Base-by-base conservation (phyloP, 495 filamentous ascomycete genomes). In the Penicillium egyptiacum region DNA sequence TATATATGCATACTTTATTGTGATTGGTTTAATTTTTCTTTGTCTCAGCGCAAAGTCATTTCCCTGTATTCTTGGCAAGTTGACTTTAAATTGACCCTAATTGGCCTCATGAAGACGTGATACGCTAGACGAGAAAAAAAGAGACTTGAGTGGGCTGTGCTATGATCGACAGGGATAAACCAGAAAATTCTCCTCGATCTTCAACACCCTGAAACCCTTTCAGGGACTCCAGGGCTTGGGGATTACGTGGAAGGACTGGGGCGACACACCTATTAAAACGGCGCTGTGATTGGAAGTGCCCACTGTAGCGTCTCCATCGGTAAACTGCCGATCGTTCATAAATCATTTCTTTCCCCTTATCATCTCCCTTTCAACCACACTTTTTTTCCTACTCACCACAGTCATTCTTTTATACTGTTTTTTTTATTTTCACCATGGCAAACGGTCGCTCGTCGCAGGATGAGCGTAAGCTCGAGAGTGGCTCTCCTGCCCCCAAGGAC, bases 381-480 rank as follows among this genome's bases (percentile, higher is more conserved):
- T n/a, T 39, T 31, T 57, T 35, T 56, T 42, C 49, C 50, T 47
- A 60, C 66, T 68, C 68, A 70, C 66, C 64, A 64, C 62, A 70
- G 68, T 70, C 68, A 69, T 57, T 70, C 68, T 49, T 70, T 70
- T 69, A 44, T 42, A 49, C 62, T 59, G 58, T 54, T 55, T 43
- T 46, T 49, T 39, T 22, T n/a, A 33, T 53, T 28, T 50, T 58
- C 53, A 63, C 50, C 31, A 69, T 70, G 67, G 68, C 69, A 62
- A 70, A 70, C 63, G 60, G 51, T 60, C 70, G 65, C 53, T 66
- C 65, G 23, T 69, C 62, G 47, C 65, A 66, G 55, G 68, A 70
- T 58, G 69, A 73, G 50, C 67, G 67, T 60, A 68, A 73, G 59
- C 62, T 71, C 55, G 66, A 71, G 69, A 51, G 56, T 50, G 68